phyloP scores from a whole-genome alignment of 2,329 filamentous ascomycete species.

The Aureobasidium sp. region DNA sequence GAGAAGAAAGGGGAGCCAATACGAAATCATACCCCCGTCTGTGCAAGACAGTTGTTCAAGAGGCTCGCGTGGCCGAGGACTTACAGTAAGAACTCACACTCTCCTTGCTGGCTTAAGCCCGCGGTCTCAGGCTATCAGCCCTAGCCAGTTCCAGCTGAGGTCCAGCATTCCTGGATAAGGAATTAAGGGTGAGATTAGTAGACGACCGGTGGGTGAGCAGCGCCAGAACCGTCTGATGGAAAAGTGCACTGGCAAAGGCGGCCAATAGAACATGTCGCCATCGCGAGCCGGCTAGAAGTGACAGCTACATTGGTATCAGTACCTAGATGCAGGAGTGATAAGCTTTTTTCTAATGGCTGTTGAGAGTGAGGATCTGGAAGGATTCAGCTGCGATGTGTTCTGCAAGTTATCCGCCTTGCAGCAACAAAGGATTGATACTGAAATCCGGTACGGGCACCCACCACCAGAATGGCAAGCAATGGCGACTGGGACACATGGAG shows the following conservation, averaged over 20 bases:
- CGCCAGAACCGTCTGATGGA: background rate
- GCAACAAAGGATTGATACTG: background rate
- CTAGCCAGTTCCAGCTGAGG: background rate
- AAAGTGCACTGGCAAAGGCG: background rate
- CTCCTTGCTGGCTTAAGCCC: background rate
- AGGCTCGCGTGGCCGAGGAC: background rate
- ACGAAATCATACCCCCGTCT: background rate
- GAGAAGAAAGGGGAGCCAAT: background rate
- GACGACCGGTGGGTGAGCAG: background rate
- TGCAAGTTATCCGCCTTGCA: background rate
- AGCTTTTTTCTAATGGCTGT: background rate
- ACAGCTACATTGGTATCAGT: background rate
- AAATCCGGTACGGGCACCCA: background rate
- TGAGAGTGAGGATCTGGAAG: background rate
- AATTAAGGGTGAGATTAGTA: background rate
- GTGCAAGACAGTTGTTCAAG: background rate
- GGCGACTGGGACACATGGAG: background rate
- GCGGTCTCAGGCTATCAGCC: background rate
- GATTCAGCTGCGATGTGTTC: background rate
- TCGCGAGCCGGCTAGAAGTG: background rate
- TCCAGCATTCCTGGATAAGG: background rate
- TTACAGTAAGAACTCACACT: background rate
- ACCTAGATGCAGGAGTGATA: background rate
- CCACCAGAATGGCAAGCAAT: background rate
- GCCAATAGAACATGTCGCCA: background rate